Conservation (phyloP, 2,329 filamentous ascomycete species). For the Fusarium sp. region DNA sequence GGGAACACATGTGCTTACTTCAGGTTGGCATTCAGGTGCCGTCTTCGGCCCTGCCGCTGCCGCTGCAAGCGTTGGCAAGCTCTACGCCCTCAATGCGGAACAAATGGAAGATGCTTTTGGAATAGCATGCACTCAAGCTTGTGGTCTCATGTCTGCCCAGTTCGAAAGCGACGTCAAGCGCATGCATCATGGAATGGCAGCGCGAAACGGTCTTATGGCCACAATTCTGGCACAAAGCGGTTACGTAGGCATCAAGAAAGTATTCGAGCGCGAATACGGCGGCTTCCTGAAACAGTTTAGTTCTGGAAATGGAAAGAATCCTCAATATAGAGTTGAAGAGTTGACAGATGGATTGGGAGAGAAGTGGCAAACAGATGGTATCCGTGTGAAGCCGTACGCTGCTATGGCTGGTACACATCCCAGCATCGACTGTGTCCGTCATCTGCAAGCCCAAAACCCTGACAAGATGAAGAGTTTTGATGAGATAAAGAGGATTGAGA, state of each 20-base stretch:
- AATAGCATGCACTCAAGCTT: conserved; percentile 8
- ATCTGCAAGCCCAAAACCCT: neutral
- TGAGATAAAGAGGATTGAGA: neutral
- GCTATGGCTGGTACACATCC: conserved; percentile 15
- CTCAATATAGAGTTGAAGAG: conserved; percentile 1
- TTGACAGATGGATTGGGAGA: neutral
- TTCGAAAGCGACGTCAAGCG: conserved; percentile 15
- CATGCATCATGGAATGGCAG: conserved; percentile 11
- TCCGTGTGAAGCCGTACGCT: conserved; percentile 1
- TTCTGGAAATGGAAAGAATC: neutral
- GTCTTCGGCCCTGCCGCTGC: conserved; percentile 8
- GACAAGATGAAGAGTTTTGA: neutral
- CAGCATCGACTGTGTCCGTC: conserved; percentile 10
- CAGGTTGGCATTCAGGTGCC: conserved; percentile 13
- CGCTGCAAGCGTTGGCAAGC: conserved; percentile 3
- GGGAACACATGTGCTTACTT: conserved; percentile 12
- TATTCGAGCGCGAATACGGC: conserved; percentile 5
- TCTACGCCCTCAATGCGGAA: neutral
- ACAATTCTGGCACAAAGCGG: neutral
- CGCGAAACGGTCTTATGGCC: conserved; percentile 5
- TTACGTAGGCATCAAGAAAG: conserved; percentile 9
- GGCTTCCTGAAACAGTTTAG: conserved; percentile 10
- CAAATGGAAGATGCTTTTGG: neutral
- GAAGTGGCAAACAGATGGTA: conserved; percentile 1
- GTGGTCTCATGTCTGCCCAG: conserved; percentile 5